A percentile compares a stretch with the other conserved stretches of the same genome.
phyloP scores from a whole-genome alignment of 2,329 filamentous ascomycete species.

The Pseudopyrenochaeta lycopersici region DNA sequence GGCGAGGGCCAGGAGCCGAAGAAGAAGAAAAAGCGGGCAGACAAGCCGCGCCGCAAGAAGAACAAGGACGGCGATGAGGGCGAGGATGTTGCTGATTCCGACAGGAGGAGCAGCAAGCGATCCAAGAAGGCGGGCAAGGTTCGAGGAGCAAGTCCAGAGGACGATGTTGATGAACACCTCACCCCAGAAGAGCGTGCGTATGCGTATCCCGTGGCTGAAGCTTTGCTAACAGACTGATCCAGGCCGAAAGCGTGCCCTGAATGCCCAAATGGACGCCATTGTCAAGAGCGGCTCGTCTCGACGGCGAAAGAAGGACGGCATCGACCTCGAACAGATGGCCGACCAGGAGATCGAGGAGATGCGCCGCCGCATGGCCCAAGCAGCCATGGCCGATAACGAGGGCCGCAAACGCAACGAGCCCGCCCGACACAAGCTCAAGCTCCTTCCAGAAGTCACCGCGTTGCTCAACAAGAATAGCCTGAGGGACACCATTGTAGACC shows the following conservation, averaged over 20 bases:
- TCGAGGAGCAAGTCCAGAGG: conserved; percentile 56
- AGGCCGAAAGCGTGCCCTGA: conserved; percentile 81
- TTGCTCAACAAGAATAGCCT: conserved; percentile 90
- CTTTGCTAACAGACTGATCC: conserved; percentile 21
- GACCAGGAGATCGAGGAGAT: conserved; percentile 90
- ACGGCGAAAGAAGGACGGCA: conserved; percentile 82
- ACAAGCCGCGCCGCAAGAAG: conserved; percentile 62
- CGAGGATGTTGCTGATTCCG: conserved; percentile 62
- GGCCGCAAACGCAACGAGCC: conserved; percentile 82
- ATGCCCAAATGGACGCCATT: conserved; percentile 86
- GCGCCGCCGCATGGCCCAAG: conserved; percentile 88
- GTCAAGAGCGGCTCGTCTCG: conserved; percentile 82
- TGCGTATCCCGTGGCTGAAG: neutral
- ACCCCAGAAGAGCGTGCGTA: conserved; percentile 81
- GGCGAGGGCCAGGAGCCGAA: conserved; percentile 67
- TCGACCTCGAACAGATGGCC: conserved; percentile 89
- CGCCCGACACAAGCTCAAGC: conserved; percentile 90
- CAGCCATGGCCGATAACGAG: conserved; percentile 84
- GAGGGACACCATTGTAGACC: conserved; percentile 85
- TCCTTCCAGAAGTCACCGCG: conserved; percentile 88
- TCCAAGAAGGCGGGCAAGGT: conserved; percentile 53
- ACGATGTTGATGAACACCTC: conserved; percentile 79
- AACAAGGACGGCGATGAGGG: conserved; percentile 57
- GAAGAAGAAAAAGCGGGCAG: conserved; percentile 74
- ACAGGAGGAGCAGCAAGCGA: conserved; percentile 60